Evolutionary conservation across 768 basidiomycete species (phyloP).

Genomic region (Pleurotus ostreatus): DNA sequence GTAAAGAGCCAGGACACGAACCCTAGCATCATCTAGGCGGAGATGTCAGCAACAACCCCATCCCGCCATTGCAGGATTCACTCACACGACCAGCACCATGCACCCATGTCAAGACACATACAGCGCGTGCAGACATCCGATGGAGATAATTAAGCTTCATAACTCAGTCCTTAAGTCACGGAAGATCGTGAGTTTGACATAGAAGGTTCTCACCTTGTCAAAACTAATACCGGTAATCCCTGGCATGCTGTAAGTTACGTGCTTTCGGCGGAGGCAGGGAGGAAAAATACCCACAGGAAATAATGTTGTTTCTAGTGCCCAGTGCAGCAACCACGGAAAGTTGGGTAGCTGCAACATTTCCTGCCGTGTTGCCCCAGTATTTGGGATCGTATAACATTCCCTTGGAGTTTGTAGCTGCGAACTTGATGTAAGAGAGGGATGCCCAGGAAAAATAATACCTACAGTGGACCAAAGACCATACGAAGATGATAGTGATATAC

Average conservation of each 20-base stretch:
- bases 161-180: neutral
- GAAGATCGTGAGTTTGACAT: neutral
- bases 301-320: conserved; percentile 58
- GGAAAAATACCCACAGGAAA: conserved; percentile 23
- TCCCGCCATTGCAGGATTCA: neutral
- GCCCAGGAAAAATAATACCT: conserved; percentile 4
- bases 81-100: conserved; percentile 43
- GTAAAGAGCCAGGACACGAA: neutral
- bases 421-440: neutral
- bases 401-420: conserved; percentile 21
- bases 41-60: neutral
- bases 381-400: conserved; percentile 29
- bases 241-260: conserved; percentile 14
- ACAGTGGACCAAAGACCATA: conserved; percentile 36
- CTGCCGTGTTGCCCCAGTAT: conserved; percentile 39
- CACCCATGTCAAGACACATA: conserved; percentile 44
- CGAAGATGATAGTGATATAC: conserved; percentile 27
- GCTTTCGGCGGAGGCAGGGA: neutral
- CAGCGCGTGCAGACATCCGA: conserved; percentile 43
- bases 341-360: conserved; percentile 42
- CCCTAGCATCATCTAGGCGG: conserved; percentile 16
- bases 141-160: conserved; percentile 40
- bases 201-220: conserved; percentile 26
- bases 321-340: conserved; percentile 53
- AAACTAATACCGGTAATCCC: conserved; percentile 51